Conservation (phyloP, 345 rosid genomes). For the Clausena lansium region DNA sequence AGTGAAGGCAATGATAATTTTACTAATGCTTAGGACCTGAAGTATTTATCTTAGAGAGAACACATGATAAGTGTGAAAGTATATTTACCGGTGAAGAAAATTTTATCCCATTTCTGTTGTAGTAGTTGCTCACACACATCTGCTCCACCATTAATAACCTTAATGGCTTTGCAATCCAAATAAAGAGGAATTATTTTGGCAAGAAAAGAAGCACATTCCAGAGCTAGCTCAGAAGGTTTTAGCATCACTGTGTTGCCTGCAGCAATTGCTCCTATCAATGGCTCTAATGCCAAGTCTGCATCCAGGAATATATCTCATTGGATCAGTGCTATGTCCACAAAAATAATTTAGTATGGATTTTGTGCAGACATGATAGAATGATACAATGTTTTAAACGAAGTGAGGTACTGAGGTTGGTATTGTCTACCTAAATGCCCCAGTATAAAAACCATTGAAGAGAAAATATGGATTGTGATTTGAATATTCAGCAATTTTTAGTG, state of each 20-base stretch:
- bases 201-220: conserved; percentile 58
- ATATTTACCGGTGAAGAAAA: conserved; percentile 76
- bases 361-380: not conserved
- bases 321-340: not conserved
- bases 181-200: conserved; percentile 52
- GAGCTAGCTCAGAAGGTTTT: conserved; percentile 76
- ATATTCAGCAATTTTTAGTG: too few relatives aligned
- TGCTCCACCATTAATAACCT: conserved; percentile 63
- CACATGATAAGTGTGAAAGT: too few relatives aligned
- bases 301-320: conserved; percentile 14
- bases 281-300: conserved; percentile 74
- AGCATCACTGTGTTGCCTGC: conserved; percentile 83
- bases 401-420: not conserved
- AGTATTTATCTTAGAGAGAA: too few relatives aligned
- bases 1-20: not conserved
- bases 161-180: conserved; percentile 66
- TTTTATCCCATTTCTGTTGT: conserved; percentile 80
- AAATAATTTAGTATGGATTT: too few relatives aligned
- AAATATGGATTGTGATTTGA: too few relatives aligned
- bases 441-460: too few relatives aligned
- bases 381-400: not conserved
- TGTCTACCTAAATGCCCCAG: not conserved
- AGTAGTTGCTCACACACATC: conserved; percentile 58
- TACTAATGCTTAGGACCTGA: not conserved
- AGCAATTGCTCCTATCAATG: conserved; percentile 82